Evolutionary conservation across 2,329 filamentous ascomycete genomes (phyloP).

Genomic region (Diaporthe australafricana): DNA sequence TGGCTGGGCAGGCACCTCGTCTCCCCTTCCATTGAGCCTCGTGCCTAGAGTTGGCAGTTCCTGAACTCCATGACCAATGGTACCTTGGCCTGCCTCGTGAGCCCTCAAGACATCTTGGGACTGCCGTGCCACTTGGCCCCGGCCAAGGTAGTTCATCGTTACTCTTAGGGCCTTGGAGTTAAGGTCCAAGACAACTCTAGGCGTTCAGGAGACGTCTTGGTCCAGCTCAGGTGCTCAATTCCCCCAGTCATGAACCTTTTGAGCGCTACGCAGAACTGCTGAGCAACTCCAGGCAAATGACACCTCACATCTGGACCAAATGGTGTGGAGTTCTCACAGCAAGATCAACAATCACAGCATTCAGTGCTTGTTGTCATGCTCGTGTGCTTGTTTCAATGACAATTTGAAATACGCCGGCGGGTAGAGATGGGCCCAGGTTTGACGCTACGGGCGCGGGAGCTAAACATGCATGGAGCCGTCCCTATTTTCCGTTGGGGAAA

Average conservation of each 20-base stretch:
- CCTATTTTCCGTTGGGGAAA: conserved; percentile 19
- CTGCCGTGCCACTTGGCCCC: conserved; percentile 19
- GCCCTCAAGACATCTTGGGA: conserved; percentile 6
- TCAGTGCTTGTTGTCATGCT: neutral
- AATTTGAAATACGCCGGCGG: conserved; percentile 29
- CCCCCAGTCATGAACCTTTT: neutral
- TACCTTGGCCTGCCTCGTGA: conserved; percentile 13
- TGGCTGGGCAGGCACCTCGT: neutral
- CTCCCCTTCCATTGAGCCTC: neutral
- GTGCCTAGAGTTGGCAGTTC: neutral
- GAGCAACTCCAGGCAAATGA: neutral
- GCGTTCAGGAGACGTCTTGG: neutral
- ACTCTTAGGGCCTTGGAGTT: conserved; percentile 3
- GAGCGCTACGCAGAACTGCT: neutral
- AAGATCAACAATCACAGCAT: neutral
- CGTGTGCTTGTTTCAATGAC: conserved; percentile 21
- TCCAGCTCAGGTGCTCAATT: neutral
- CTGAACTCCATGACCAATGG: neutral
- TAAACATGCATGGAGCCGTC: conserved; percentile 24
- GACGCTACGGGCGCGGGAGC: conserved; percentile 27
- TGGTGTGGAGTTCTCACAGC: neutral
- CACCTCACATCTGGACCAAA: neutral
- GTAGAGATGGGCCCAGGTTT: conserved; percentile 11
- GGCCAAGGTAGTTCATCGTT: conserved; percentile 23
- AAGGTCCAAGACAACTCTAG: neutral